A percentile compares a stretch with the other conserved stretches of the same genome.
phyloP scores from a whole-genome alignment of 2,329 filamentous ascomycete species.

The Fusarium sp. region DNA sequence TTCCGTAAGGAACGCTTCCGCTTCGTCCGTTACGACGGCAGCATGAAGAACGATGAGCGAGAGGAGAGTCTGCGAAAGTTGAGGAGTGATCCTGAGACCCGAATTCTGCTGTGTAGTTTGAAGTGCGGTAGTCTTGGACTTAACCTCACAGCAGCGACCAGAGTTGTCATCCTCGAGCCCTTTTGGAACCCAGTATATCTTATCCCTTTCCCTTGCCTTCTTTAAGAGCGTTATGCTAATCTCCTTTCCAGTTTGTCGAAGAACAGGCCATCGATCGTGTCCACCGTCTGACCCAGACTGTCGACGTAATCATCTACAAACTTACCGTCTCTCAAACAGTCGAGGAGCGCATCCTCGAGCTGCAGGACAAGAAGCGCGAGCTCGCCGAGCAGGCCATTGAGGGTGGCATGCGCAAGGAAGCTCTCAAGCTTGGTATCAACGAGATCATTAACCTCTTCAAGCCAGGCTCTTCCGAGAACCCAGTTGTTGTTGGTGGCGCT shows the following conservation, averaged over 20 bases:
- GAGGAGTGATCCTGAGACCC: constrained; percentile 77
- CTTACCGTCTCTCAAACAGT: constrained; percentile 88
- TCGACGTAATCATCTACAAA: constrained; percentile 95
- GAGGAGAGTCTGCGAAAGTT: constrained; percentile 86
- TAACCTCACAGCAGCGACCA: constrained; percentile 91
- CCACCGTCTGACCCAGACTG: constrained; percentile 95
- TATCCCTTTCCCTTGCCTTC: constrained; percentile 18
- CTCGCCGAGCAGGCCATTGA: constrained; percentile 94
- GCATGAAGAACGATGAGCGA: constrained; percentile 92
- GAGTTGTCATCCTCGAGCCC: constrained; percentile 94
- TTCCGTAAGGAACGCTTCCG: constrained; percentile 77
- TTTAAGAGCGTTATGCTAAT: constrained; percentile 6
- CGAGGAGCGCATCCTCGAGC: constrained; percentile 92
- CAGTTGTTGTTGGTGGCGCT: constrained; percentile 31
- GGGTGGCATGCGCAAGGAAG: constrained; percentile 75
- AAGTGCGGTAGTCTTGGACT: constrained; percentile 94
- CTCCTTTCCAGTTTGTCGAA: constrained; percentile 81
- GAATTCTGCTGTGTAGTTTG: constrained; percentile 90
- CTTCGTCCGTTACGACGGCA: constrained; percentile 92
- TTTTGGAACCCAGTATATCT: constrained; percentile 92
- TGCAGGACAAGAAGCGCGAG: constrained; percentile 93
- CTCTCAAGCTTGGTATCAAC: constrained; percentile 87
- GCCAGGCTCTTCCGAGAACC: constrained; percentile 60
- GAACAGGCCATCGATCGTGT: constrained; percentile 99
- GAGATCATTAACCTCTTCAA: constrained; percentile 94